Conservation (phyloP, 2,329 filamentous ascomycete species). For the Penicillium decumbens region DNA sequence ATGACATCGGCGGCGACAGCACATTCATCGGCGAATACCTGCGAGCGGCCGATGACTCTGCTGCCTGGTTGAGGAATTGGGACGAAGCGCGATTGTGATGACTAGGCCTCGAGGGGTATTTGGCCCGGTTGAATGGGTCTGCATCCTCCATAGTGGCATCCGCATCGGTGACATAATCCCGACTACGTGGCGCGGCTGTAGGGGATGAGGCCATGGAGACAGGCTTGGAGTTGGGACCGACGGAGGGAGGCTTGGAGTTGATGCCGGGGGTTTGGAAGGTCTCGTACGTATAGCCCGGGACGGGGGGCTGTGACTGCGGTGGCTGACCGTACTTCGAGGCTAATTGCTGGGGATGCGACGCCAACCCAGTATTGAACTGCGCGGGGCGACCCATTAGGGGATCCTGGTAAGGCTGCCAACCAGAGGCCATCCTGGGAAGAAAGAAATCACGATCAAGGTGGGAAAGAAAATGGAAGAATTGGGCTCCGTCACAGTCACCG, state of each 20-base stretch:
- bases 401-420: conserved; percentile 67
- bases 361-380: conserved; percentile 58
- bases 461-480: conserved; percentile 16
- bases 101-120: conserved; percentile 75
- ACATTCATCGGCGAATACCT: conserved; percentile 96
- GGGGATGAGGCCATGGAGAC: conserved; percentile 57
- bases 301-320: conserved; percentile 49
- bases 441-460: conserved; percentile 22
- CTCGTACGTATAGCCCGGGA: conserved; percentile 61
- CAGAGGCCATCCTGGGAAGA: conserved; percentile 44
- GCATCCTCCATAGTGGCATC: conserved; percentile 85
- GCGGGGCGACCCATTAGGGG: conserved; percentile 56
- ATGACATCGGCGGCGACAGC: conserved; percentile 73
- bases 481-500: conserved; percentile 10
- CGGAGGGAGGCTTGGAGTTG: conserved; percentile 31
- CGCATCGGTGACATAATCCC: conserved; percentile 63
- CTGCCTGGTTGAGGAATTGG: conserved; percentile 62
- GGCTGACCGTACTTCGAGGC: conserved; percentile 48
- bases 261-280: conserved; percentile 53
- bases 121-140: conserved; percentile 78
- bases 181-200: conserved; percentile 55
- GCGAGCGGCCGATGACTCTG: conserved; percentile 77
- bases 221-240: conserved; percentile 43
- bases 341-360: conserved; percentile 47
- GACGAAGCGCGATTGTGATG: conserved; percentile 67